phyloP scores from a whole-genome alignment of 306 rosid species.

The Malus sylvestris region DNA sequence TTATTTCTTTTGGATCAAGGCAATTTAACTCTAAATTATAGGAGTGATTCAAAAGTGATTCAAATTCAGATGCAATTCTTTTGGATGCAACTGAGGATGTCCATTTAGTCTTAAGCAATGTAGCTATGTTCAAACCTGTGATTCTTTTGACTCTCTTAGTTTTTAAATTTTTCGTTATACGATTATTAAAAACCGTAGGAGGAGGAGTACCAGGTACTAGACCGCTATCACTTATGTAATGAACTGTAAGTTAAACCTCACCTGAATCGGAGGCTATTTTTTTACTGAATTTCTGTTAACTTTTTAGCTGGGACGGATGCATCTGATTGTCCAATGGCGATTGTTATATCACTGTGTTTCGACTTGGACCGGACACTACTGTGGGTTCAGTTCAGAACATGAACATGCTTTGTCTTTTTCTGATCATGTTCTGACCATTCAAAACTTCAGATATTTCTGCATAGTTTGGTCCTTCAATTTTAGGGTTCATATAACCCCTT shows the following conservation, averaged over 20 bases:
- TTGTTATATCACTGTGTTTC: constrained; percentile 39
- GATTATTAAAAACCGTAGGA: neutral
- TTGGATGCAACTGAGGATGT: neutral
- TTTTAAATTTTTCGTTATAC: neutral
- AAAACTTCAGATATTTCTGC: neutral
- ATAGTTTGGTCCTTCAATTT: neutral
- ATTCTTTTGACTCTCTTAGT: neutral
- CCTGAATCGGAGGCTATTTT: constrained; percentile 6
- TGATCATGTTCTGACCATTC: neutral
- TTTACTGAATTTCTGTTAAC: constrained; percentile 19
- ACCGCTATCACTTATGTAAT: neutral
- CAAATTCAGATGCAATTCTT: too few species aligned
- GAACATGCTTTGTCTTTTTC: constrained; percentile 24
- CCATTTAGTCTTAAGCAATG: too few species aligned
- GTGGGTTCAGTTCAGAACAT: constrained; percentile 39
- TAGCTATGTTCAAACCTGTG: too few species aligned
- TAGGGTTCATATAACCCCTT: too few species aligned
- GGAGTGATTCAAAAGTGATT: too few species aligned
- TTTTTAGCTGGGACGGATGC: constrained; percentile 26
- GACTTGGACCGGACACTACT: constrained; percentile 41
- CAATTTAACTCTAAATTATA: too few species aligned
- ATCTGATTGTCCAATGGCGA: constrained; percentile 36
- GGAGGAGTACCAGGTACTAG: neutral
- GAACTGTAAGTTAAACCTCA: neutral
- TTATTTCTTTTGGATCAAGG: too few species aligned